Percentiles rank a stretch among this genome's conserved stretches.
These are phyloP conservation scores for Collybia sp. DNA, from an alignment of 768 basidiomycete genomes.

Conservation along the genomic window DNA sequence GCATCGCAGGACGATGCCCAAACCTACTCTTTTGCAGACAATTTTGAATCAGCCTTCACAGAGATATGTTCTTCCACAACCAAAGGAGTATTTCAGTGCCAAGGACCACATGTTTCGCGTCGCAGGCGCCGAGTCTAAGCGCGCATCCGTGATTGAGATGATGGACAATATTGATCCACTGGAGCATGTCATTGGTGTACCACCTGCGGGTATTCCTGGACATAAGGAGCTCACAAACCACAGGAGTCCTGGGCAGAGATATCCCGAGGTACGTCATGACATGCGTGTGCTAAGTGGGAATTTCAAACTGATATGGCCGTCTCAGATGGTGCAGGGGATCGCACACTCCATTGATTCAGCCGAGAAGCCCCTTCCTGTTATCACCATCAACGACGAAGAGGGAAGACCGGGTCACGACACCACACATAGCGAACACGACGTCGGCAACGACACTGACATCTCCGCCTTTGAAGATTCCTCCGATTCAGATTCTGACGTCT, in stretches of 20 bases:
- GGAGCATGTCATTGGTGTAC: slow-evolving; percentile 7
- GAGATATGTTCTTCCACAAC: slow-evolving; percentile 42
- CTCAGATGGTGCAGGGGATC: no score
- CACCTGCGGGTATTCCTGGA: neutral
- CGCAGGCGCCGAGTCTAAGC: slow-evolving; percentile 23
- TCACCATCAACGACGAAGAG: slow-evolving; percentile 6
- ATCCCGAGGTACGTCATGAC: slow-evolving; percentile 1
- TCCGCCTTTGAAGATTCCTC: neutral
- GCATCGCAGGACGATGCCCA: slow-evolving; percentile 33
- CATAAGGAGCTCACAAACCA: neutral
- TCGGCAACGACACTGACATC: slow-evolving; percentile 17
- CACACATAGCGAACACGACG: slow-evolving; percentile 9
- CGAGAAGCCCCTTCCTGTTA: slow-evolving; percentile 3
- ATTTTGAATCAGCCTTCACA: slow-evolving; percentile 64
- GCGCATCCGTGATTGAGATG: no score
- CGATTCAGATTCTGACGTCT: slow-evolving; percentile 43
- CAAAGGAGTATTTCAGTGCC: slow-evolving; percentile 47
- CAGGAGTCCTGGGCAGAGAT: slow-evolving; percentile 5
- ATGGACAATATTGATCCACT: slow-evolving; percentile 10
- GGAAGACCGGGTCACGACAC: neutral
- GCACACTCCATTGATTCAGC: neutral
- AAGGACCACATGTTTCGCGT: slow-evolving; percentile 48
- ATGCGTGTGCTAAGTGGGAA: no score
- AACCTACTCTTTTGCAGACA: slow-evolving; percentile 54
- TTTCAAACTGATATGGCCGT: no score